These are phyloP conservation scores for Botrytis byssoidea DNA, from an alignment of 2,329 filamentous ascomycete species.

Conservation along the genomic window DNA sequence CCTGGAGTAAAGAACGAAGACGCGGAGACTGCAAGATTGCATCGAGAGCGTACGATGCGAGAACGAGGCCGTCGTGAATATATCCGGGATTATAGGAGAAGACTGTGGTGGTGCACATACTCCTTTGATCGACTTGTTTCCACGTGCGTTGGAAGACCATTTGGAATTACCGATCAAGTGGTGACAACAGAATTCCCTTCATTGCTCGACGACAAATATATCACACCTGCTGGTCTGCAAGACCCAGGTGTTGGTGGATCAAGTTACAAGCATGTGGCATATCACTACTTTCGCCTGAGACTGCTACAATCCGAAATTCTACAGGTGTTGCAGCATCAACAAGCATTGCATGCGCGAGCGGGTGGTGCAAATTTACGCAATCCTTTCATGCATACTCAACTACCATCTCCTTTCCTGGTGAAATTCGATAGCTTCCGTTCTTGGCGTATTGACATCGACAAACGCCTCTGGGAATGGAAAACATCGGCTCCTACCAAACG, in stretches of 20 bases:
- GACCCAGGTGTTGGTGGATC: slow-evolving; percentile 61
- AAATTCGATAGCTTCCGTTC: slow-evolving; percentile 81
- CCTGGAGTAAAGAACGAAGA: slow-evolving; percentile 40
- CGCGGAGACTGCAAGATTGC: slow-evolving; percentile 37
- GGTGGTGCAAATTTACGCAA: slow-evolving; percentile 63
- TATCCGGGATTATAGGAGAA: slow-evolving; percentile 78
- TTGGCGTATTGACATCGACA: slow-evolving; percentile 87
- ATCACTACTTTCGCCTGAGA: slow-evolving; percentile 88
- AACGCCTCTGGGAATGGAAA: slow-evolving; percentile 82
- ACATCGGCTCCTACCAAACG: slow-evolving; percentile 71
- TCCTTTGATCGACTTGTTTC: slow-evolving; percentile 92
- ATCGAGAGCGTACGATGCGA: slow-evolving; percentile 41
- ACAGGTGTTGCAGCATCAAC: slow-evolving; percentile 89
- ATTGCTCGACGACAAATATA: slow-evolving; percentile 80
- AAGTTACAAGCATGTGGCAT: slow-evolving; percentile 86
- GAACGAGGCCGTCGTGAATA: slow-evolving; percentile 74
- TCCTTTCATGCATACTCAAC: slow-evolving; percentile 71
- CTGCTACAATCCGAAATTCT: slow-evolving; percentile 92
- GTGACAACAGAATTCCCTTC: slow-evolving; percentile 95
- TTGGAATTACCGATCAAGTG: slow-evolving; percentile 93
- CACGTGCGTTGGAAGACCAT: slow-evolving; percentile 87
- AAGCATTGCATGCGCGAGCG: slow-evolving; percentile 74
- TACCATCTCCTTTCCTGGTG: slow-evolving; percentile 81
- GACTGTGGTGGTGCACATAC: slow-evolving; percentile 97
- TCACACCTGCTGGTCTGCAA: slow-evolving; percentile 74